These are phyloP conservation scores for Rhizomucor pusillus DNA, from an alignment of 371 early-diverging fungal species.

Conservation along the genomic window DNA sequence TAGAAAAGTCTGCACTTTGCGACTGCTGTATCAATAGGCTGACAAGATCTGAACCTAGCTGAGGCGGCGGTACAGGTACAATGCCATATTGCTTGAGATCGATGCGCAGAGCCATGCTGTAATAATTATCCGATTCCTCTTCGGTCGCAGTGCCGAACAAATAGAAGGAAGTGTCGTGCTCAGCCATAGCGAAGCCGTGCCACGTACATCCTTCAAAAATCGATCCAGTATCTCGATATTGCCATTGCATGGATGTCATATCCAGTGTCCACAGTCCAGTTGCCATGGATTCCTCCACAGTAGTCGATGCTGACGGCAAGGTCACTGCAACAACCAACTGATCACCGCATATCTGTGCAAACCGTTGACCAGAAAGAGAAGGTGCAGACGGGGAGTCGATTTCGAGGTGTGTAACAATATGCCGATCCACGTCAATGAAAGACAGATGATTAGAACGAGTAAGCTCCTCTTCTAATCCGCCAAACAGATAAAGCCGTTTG, in stretches of 20 bases:
- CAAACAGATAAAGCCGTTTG: conserved; percentile 61
- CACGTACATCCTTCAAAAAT: conserved; percentile 55
- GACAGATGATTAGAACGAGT: conserved; percentile 59
- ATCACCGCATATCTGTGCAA: conserved; percentile 64
- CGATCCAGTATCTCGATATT: conserved; percentile 51
- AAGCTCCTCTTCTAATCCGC: conserved; percentile 65
- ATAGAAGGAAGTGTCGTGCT: conserved; percentile 52
- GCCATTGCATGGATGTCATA: conserved; percentile 63
- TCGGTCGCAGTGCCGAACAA: conserved; percentile 58
- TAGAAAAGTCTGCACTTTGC: conserved; percentile 55
- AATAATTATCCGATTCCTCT: conserved; percentile 59
- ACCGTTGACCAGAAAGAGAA: conserved; percentile 61
- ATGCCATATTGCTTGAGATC: conserved; percentile 63
- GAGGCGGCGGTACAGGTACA: conserved; percentile 51
- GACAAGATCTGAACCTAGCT: conserved; percentile 54
- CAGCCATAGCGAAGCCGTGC: conserved; percentile 66
- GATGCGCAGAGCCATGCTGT: conserved; percentile 51
- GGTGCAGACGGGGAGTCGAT: conserved; percentile 57
- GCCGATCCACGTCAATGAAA: conserved; percentile 52
- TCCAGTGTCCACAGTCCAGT: conserved; percentile 67
- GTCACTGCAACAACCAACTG: conserved; percentile 63
- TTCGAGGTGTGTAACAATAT: conserved; percentile 46
- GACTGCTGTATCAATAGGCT: conserved; percentile 39
- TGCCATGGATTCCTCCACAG: conserved; percentile 15
- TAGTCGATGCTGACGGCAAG: conserved; percentile 35